Evolutionary conservation across 2,329 filamentous ascomycete species (phyloP).

Genomic region (Trichoderma koningii): DNA sequence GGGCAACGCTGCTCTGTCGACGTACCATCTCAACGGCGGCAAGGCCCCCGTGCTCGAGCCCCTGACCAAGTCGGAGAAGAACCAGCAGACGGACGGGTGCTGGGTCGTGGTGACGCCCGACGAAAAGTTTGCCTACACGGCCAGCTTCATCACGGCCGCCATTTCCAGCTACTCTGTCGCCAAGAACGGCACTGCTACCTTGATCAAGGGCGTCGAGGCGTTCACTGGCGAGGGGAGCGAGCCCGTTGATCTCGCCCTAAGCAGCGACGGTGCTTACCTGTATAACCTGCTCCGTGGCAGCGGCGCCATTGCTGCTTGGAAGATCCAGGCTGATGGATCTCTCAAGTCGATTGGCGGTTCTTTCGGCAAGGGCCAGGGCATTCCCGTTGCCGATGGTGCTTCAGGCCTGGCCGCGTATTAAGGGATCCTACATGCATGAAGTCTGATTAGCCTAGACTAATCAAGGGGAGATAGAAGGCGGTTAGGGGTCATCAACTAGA

Average conservation of each 20-base stretch:
- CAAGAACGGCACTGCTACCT: slow-evolving; percentile 27
- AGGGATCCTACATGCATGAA: neutral
- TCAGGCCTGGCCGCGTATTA: slow-evolving; percentile 29
- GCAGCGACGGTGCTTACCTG: slow-evolving; percentile 30
- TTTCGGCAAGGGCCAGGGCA: slow-evolving; percentile 29
- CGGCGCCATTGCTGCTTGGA: slow-evolving; percentile 30
- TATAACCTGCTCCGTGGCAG: slow-evolving; percentile 32
- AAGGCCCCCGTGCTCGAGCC: slow-evolving; percentile 26
- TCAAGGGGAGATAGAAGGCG: no score
- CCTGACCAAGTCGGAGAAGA: slow-evolving; percentile 28
- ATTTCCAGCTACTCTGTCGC: slow-evolving; percentile 31
- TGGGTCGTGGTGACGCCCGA: slow-evolving; percentile 32
- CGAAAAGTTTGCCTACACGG: slow-evolving; percentile 29
- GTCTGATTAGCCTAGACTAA: no score
- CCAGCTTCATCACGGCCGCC: slow-evolving; percentile 32
- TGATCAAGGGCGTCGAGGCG: slow-evolving; percentile 30
- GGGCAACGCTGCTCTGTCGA: slow-evolving; percentile 28
- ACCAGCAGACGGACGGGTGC: slow-evolving; percentile 31
- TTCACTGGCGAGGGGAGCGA: slow-evolving; percentile 29
- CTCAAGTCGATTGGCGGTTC: slow-evolving; percentile 30
- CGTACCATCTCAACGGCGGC: slow-evolving; percentile 28
- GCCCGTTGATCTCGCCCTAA: slow-evolving; percentile 31
- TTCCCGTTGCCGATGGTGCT: slow-evolving; percentile 27
- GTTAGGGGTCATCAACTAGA: slow-evolving; percentile 4
- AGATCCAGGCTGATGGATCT: slow-evolving; percentile 31